Evolutionary conservation across 2,329 filamentous ascomycete species (phyloP).

Genomic region (Pseudocercospora pini-densiflorae): DNA sequence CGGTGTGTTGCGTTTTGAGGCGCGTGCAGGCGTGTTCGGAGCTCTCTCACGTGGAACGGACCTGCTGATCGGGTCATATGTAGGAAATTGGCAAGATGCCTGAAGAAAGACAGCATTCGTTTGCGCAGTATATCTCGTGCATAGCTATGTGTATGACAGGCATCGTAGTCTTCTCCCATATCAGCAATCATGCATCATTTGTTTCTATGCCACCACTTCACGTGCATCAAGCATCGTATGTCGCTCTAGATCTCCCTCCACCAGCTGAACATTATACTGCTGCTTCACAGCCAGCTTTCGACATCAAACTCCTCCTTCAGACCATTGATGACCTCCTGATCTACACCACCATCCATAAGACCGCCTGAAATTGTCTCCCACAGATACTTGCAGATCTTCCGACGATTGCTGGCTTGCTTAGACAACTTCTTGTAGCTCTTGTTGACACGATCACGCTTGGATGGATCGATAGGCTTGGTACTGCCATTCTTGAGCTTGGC

Average conservation of each 20-base stretch:
- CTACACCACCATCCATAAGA: conserved; percentile 51
- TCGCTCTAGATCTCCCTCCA: not conserved
- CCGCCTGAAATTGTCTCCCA: conserved; percentile 56
- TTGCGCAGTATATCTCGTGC: not conserved
- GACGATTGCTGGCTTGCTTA: conserved; percentile 46
- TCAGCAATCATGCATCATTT: not conserved
- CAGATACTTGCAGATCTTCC: conserved; percentile 55
- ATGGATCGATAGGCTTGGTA: conserved; percentile 51
- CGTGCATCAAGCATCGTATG: not conserved
- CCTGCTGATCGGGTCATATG: not conserved
- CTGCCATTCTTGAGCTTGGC: conserved; percentile 46
- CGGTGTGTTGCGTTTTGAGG: not conserved
- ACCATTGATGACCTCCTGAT: conserved; percentile 36
- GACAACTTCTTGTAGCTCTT: conserved; percentile 51
- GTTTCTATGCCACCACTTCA: not conserved
- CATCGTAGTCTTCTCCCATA: not conserved
- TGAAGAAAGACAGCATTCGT: not conserved
- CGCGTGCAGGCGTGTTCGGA: conserved; percentile 4
- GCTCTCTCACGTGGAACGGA: not conserved
- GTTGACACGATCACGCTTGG: conserved; percentile 54
- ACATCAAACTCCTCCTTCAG: conserved; percentile 44
- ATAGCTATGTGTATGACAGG: not conserved
- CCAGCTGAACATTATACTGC: not conserved
- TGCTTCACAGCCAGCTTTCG: conserved; percentile 21
- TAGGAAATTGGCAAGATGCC: not conserved